A percentile compares a stretch with the other conserved stretches of the same genome.
phyloP scores from a whole-genome alignment of 768 basidiomycete species.

The Pleurotus tuber-regium region DNA sequence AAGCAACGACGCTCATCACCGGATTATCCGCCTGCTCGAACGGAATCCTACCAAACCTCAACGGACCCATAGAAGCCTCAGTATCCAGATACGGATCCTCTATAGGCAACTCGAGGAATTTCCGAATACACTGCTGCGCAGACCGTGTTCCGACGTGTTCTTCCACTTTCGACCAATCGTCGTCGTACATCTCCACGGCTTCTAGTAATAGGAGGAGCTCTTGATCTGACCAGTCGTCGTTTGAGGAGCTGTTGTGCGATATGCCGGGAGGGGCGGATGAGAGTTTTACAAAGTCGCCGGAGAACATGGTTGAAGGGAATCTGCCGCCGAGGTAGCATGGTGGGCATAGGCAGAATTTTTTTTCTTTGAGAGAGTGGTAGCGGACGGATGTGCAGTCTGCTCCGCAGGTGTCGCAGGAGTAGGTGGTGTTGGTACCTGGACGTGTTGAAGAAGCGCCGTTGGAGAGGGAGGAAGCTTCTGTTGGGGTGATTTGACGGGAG shows the following conservation, averaged over 20 bases:
- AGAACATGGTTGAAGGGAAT: conserved; percentile 95
- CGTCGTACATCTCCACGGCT: conserved; percentile 96
- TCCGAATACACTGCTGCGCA: conserved; percentile 92
- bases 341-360: conserved; percentile 86
- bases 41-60: conserved; percentile 77
- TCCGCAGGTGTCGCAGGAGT: conserved; percentile 92
- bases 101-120: conserved; percentile 94
- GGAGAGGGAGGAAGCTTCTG: conserved; percentile 66
- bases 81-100: conserved; percentile 89
- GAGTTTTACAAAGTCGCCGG: conserved; percentile 94
- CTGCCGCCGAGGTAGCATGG: conserved; percentile 95
- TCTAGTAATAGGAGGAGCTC: conserved; percentile 90
- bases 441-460: conserved; percentile 46
- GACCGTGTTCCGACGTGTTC: conserved; percentile 91
- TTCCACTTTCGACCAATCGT: conserved; percentile 92
- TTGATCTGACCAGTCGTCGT: conserved; percentile 87
- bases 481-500: conserved; percentile 62
- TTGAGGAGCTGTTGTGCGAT: conserved; percentile 35
- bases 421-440: conserved; percentile 23
- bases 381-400: conserved; percentile 86
- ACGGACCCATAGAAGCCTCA: conserved; percentile 72
- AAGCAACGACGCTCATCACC: conserved; percentile 98
- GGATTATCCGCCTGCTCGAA: conserved; percentile 97
- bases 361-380: conserved; percentile 92
- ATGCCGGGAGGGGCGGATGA: conserved; percentile 41